A percentile compares a stretch with the other conserved stretches of the same genome.
Evolutionary conservation across 495 filamentous ascomycete genomes (phyloP).

Genomic region (Podospora tetraspora): DNA sequence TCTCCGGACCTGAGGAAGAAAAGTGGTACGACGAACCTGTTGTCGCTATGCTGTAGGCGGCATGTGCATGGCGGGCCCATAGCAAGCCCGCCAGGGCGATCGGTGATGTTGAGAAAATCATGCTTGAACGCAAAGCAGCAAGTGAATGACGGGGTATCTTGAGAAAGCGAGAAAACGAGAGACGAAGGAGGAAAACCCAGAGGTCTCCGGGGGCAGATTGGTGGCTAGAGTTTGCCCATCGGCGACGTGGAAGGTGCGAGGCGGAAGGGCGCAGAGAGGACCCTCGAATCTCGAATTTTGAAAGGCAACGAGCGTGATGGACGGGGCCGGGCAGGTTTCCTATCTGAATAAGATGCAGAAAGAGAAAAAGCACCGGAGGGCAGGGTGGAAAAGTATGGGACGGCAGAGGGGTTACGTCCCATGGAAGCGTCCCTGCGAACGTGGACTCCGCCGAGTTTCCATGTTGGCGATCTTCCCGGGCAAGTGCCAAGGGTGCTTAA

Average conservation of each 20-base stretch:
- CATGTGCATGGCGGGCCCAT: constrained; percentile 17
- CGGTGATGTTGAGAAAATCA: constrained; percentile 21
- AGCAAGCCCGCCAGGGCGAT: constrained; percentile 19
- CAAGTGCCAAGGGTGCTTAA: constrained; percentile 5
- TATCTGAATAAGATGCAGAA: background rate
- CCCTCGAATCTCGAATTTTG: background rate
- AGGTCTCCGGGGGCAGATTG: constrained; percentile 11
- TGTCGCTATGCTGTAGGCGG: constrained; percentile 26
- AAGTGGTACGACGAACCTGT: constrained; percentile 13
- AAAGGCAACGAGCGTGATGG: background rate
- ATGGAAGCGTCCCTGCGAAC: background rate
- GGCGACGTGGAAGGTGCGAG: background rate
- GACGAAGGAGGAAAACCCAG: constrained; percentile 9
- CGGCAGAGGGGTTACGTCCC: background rate
- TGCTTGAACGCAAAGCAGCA: constrained; percentile 7
- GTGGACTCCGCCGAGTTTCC: background rate
- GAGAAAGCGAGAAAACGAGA: constrained; percentile 11
- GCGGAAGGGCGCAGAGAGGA: background rate
- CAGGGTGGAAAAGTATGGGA: background rate
- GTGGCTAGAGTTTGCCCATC: constrained; percentile 15
- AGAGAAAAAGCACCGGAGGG: background rate
- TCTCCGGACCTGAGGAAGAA: background rate
- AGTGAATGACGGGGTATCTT: background rate
- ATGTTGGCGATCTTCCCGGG: constrained; percentile 2
- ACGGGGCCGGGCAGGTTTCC: background rate